Conservation (phyloP, 352 stramenopile species). For the Globisporangium yorkense region DNA sequence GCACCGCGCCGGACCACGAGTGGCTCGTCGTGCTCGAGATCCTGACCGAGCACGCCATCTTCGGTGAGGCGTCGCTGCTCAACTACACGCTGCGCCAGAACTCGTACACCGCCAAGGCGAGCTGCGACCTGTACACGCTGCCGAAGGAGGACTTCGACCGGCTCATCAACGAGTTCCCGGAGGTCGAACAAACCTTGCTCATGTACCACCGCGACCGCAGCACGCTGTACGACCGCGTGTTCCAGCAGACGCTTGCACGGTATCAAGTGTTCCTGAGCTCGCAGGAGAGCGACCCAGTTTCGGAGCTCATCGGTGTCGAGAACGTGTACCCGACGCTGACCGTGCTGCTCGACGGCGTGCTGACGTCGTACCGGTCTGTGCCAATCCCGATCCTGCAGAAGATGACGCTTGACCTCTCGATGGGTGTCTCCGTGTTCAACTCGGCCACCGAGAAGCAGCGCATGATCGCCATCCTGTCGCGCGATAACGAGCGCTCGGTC, state of each 20-base stretch:
- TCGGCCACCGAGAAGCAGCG: constrained; percentile 61
- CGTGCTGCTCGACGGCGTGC: constrained; percentile 50
- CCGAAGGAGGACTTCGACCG: constrained; percentile 78
- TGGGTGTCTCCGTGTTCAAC: constrained; percentile 77
- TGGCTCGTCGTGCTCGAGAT: constrained; percentile 78
- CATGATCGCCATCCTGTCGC: constrained; percentile 53
- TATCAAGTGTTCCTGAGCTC: constrained; percentile 61
- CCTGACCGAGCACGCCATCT: constrained; percentile 57
- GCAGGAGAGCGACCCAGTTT: constrained; percentile 48
- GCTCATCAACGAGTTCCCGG: constrained; percentile 75
- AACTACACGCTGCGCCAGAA: constrained; percentile 74
- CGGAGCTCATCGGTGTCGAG: constrained; percentile 44
- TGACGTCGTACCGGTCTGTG: constrained; percentile 58
- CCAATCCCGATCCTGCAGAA: constrained; percentile 49
- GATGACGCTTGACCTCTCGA: constrained; percentile 64
- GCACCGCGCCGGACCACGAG: constrained; percentile 38
- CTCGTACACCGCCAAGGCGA: constrained; percentile 65
- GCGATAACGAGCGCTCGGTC: constrained; percentile 17
- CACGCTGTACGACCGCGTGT: constrained; percentile 57
- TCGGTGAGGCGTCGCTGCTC: constrained; percentile 62
- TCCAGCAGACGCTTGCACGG: constrained; percentile 59
- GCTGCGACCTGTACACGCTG: constrained; percentile 71
- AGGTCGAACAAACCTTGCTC: constrained; percentile 54
- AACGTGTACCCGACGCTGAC: constrained; percentile 68
- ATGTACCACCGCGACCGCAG: constrained; percentile 59